Evolutionary conservation across 768 basidiomycete species (phyloP).

Genomic region (Mycena leptocephala): DNA sequence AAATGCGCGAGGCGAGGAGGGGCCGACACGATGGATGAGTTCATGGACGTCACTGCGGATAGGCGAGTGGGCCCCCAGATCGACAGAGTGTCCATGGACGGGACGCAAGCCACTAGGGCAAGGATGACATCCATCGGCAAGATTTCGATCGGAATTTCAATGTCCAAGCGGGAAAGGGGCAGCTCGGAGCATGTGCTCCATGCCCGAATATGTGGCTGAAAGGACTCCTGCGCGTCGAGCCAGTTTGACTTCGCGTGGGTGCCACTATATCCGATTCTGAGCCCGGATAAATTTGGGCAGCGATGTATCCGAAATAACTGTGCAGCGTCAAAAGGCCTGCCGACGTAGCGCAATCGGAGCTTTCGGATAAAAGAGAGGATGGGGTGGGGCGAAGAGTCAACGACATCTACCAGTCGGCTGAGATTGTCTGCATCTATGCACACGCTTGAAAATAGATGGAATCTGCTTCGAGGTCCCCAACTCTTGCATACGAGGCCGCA

Average conservation of each 20-base stretch:
- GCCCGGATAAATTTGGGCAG: background rate
- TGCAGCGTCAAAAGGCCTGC: background rate
- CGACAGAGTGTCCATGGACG: background rate
- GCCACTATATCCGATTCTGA: background rate
- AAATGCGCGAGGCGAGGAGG: background rate
- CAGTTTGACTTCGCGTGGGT: background rate
- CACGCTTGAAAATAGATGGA: background rate
- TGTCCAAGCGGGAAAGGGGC: background rate
- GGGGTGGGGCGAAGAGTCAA: background rate
- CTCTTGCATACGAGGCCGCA: conserved; percentile 12
- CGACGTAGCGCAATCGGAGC: background rate
- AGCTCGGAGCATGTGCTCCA: background rate
- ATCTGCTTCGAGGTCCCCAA: conserved; percentile 6
- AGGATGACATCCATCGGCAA: background rate
- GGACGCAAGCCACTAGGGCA: background rate
- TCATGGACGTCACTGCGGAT: too few species aligned
- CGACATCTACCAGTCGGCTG: background rate
- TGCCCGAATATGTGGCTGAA: background rate
- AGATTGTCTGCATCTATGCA: background rate
- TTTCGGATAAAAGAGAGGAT: background rate
- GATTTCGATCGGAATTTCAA: accelerated
- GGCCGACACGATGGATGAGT: too few species aligned
- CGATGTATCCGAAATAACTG: background rate
- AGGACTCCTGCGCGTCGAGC: background rate
- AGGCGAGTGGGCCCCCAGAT: too few species aligned